phyloP scores from a whole-genome alignment of 495 filamentous ascomycete genomes.

The Parachaetomium inaequale region DNA sequence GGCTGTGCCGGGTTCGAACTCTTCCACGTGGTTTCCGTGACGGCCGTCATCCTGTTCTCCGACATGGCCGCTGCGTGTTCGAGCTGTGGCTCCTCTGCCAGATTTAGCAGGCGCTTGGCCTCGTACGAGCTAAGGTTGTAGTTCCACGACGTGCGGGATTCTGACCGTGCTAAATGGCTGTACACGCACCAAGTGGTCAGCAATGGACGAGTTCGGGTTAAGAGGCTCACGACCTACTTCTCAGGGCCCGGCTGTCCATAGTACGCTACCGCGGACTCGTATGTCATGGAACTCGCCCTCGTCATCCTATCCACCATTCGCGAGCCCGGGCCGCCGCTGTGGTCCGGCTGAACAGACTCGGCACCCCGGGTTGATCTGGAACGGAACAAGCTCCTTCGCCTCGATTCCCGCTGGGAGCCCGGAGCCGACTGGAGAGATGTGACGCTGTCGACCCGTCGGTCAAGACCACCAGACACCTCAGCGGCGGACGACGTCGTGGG shows the following conservation, averaged over 20 bases:
- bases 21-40: constrained; percentile 37
- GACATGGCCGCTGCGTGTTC: constrained; percentile 33
- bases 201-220: not conserved
- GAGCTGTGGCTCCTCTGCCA: constrained; percentile 35
- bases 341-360: constrained; percentile 18
- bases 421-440: constrained; percentile 22
- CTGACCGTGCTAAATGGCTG: constrained; percentile 27
- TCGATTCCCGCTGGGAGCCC: constrained; percentile 20
- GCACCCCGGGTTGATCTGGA: constrained; percentile 30
- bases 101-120: constrained; percentile 40
- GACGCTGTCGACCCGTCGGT: constrained; percentile 17
- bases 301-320: constrained; percentile 21
- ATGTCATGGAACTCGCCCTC: constrained; percentile 35
- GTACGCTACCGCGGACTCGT: constrained; percentile 31
- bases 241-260: constrained; percentile 28
- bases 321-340: constrained; percentile 19
- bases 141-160: constrained; percentile 38
- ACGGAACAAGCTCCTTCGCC: constrained; percentile 34
- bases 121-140: constrained; percentile 44
- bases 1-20: constrained; percentile 36
- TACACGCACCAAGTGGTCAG: constrained; percentile 17
- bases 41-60: constrained; percentile 35
- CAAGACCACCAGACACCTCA: constrained; percentile 9
- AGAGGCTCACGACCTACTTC: constrained; percentile 18
- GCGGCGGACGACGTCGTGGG: constrained; percentile 19